Evolutionary conservation across 1,284 basidiomycete genomes (phyloP), one percentile per base, ranked within the genome.

Genomic region (Prillingera fragicola): DNA sequence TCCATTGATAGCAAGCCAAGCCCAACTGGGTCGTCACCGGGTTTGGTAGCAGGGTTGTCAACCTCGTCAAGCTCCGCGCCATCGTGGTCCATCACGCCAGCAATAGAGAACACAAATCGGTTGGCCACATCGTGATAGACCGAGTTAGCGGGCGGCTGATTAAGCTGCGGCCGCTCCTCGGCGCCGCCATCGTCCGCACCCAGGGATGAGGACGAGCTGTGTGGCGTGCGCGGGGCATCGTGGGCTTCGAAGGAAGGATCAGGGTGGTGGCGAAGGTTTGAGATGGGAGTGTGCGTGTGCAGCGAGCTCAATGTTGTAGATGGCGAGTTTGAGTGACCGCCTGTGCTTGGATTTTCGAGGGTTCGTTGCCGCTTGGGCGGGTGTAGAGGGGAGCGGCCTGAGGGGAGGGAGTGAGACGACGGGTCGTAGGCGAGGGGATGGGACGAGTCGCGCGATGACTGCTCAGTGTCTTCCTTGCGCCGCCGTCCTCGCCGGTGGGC

Each of bases 61-160:
- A n/a, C n/a, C n/a, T n/a, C n/a, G 13, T 15, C 36, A 15, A 32
- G 36, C 15, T 27, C 42, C 2, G 34, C 25, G 7, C 32, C 31
- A 15, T 48, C 34, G 21, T 38, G 43, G 7, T 55, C 50, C 53
- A 55, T 49, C 5, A 49, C 53, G 5, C 53, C 53, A 2, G 53
- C 53, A 26, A 55, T 55, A 6, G 46, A 49, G 36, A 55, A 55
- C 9, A 48, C 43, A 5, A 46, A 43, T 4, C 53, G 39, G 28
- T 55, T 34, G 17, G 53, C 53, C 17, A 55, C 46, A 13, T 43
- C 53, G 33, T 55, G 46, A 28, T 55, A 55, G 5, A 55, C 53
- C 21, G 49, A 49, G 38, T 55, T 48, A 27, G 50, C 49, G 2
- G 50, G 53, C 12, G 31, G 24, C 15, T 45, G 43, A 15, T 38